phyloP scores from a whole-genome alignment of 768 basidiomycete species.

The Rhodosporidiobolus sp. region DNA sequence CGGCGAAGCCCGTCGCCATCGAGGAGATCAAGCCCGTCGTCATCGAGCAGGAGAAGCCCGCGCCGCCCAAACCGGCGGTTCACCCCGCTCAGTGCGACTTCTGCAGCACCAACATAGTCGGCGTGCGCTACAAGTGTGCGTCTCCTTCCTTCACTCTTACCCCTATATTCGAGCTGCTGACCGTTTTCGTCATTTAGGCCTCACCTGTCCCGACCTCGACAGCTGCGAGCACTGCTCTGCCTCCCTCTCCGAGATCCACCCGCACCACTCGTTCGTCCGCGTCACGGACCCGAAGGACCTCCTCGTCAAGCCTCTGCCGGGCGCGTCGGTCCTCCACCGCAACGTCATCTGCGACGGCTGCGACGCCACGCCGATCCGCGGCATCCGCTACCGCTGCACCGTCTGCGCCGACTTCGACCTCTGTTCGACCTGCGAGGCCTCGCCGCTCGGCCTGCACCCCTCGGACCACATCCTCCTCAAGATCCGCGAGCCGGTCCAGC shows the following conservation, averaged over 20 bases:
- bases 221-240: constrained; percentile 6
- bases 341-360: constrained; percentile 73
- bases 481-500: constrained; percentile 49
- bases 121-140: constrained; percentile 69
- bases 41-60: too few relatives aligned
- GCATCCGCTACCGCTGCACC: constrained; percentile 77
- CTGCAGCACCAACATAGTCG: constrained; percentile 61
- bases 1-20: too few relatives aligned
- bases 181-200: not conserved
- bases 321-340: constrained; percentile 50
- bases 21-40: not conserved
- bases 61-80: not conserved
- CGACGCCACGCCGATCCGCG: constrained; percentile 61
- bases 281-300: constrained; percentile 1
- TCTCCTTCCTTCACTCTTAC: too few relatives aligned
- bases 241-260: constrained; percentile 10
- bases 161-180: too few relatives aligned
- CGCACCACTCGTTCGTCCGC: constrained; percentile 25
- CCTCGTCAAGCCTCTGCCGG: not conserved
- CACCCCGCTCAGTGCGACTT: constrained; percentile 57
- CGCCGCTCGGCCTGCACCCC: constrained; percentile 73
- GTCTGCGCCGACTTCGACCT: constrained; percentile 77
- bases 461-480: constrained; percentile 69
- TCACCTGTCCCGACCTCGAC: constrained; percentile 35
- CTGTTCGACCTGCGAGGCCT: constrained; percentile 72